Evolutionary conservation across 495 filamentous ascomycete species (phyloP), one percentile per base, ranked within the genome.

Genomic region (Penicillium lividum): DNA sequence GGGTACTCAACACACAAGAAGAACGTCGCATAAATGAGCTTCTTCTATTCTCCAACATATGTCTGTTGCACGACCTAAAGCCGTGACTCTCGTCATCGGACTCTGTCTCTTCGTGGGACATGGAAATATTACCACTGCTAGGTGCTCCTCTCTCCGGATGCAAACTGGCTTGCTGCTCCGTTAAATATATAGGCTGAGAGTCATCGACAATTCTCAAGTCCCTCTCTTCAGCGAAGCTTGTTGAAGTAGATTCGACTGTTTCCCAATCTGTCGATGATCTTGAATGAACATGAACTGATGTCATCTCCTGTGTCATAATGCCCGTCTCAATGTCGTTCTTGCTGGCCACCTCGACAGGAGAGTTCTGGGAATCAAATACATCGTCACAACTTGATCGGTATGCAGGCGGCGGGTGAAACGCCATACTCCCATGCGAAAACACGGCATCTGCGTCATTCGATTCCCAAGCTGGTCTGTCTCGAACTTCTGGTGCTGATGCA

Each of bases 231-330:
- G n/a, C n/a, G 28, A 28, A 49, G 15, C 46, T 8, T n/a, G 28
- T 33, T 13, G 46, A 49, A 15, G 16, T 10, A 13, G 31, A 34
- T 25, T 10, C 31, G 5, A 50, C 7, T 45, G 36, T 50, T 27
- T 51, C 34, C 53, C 47, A 49, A 29, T 56, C 52, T 51, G 18
- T 43, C 28, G 58, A 56, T 11, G 47, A 5, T 3, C 25, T 16
- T 1, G 28, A 38, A 25, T 34, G 47, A 38, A 16, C 46, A 7
- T 49, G 44, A 47, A 28, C 7, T n/a, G 15, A 15, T 5, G 4
- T 40, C 15, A 15, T 16, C 3, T 40, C 15, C n/a, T 5, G 38
- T 7, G 15, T 7, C 38, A n/a, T 16, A 13, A 11, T 2, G 15
- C 4, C 38, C 15, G 15, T 6, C 11, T 16, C 38, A 3, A 3